Base-by-base conservation (phyloP, 352 stramenopile genomes). In the Globisporangium splendens region DNA sequence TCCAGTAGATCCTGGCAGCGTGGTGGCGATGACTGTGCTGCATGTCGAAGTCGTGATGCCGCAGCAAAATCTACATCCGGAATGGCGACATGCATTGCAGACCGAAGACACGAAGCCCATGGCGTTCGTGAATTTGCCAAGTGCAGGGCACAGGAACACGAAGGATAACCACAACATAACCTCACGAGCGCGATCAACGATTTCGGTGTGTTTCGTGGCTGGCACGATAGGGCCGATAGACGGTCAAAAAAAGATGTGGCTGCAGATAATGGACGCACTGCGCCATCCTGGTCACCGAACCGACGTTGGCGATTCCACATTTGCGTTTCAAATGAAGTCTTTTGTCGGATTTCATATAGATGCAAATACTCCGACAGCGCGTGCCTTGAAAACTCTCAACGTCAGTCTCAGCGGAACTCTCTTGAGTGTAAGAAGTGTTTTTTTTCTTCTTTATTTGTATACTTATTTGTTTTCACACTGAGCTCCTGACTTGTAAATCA, bases 221-320 rank as follows among this genome's bases (percentile, higher is more conserved):
- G 66, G 60, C 14, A 68, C 65, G 10, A 61, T 57, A 1, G 56
- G 46, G 8, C 22, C 58, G 1, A 82, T 83, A 58, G 74, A 88
- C 42, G 76, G 78, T 2, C 78, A 88, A 53, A 84, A 71, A 55
- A 73, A 76, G 28, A 88, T 88, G 62, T 88, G 72, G 72, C 22
- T 85, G 48, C 78, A 86, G 46, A 52, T 82, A 21, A 83, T 88
- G 22, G 59, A 72, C 14, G 72, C 65, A 2, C 56, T 79, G 8
- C 14, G 31, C 35, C 43, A 12, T 14, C 18, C n/a, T 0, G 11
- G 18, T 14, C 6, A 46, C 3, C 15, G 43, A 14, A 53, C 5
- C 6, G 3, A 51, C 42, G 20, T 2, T 22, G 18, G 21, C 28
- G 4, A 35, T 12, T 13, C 20, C 1, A 13, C 31, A 21, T 65